phyloP scores from a whole-genome alignment of 2,329 filamentous ascomycete genomes.

The Aspergillus proliferans region DNA sequence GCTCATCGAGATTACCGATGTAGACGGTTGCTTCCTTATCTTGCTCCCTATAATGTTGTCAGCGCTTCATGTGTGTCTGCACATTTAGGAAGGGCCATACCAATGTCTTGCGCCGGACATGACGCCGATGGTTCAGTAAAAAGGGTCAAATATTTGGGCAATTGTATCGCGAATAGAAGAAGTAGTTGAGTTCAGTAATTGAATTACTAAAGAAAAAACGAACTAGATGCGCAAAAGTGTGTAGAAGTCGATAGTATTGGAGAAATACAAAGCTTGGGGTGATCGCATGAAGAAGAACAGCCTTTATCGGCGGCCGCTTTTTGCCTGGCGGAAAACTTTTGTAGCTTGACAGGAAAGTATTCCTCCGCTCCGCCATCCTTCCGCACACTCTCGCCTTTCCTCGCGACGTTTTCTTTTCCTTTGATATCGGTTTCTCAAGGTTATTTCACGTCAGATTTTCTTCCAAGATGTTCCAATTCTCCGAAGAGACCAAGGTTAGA shows the following conservation, averaged over 20 bases:
- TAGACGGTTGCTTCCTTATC: constrained; percentile 98
- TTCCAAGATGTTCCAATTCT: constrained; percentile 57
- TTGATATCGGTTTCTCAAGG: neutral
- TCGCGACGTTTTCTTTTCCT: constrained; percentile 2
- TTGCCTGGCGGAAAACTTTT: constrained; percentile 27
- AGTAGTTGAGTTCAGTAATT: neutral
- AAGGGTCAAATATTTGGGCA: neutral
- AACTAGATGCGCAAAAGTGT: neutral
- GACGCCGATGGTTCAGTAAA: constrained; percentile 12
- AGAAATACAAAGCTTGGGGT: neutral
- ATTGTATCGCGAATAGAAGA: neutral
- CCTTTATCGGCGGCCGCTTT: constrained; percentile 14
- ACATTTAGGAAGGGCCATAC: constrained; percentile 37
- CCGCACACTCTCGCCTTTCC: constrained; percentile 2
- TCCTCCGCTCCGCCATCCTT: constrained; percentile 12
- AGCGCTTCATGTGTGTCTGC: constrained; percentile 6
- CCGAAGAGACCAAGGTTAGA: constrained; percentile 90
- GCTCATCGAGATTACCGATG: constrained; percentile 96
- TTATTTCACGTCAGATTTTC: neutral
- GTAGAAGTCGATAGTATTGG: too few relatives aligned
- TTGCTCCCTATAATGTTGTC: constrained; percentile 64
- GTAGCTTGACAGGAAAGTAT: constrained; percentile 11
- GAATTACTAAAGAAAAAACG: neutral
- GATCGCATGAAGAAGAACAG: neutral
- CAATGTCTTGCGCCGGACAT: constrained; percentile 74